Evolutionary conservation across 164 flowering plant genomes (phyloP).

Genomic region (Echeveria elegans): DNA sequence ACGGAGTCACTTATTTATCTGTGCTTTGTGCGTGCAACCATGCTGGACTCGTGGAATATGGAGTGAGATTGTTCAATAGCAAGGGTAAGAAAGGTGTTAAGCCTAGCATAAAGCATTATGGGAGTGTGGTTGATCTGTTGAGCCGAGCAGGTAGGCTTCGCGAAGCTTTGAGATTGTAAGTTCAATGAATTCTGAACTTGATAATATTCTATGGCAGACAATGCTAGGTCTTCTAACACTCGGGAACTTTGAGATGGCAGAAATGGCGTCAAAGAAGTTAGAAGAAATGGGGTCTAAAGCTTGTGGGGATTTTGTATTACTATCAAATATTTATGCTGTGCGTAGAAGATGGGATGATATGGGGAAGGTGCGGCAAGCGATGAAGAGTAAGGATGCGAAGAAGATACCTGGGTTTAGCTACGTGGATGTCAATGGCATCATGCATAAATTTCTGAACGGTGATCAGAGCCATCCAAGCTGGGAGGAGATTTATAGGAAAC

Average conservation of each 20-base stretch:
- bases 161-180: conserved; percentile 46
- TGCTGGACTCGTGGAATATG: conserved; percentile 70
- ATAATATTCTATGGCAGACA: conserved; percentile 77
- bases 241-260: conserved; percentile 31
- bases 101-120: conserved; percentile 72
- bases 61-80: conserved; percentile 40
- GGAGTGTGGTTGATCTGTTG: conserved; percentile 67
- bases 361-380: conserved; percentile 60
- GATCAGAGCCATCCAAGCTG: conserved; percentile 45
- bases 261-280: conserved; percentile 10
- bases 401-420: conserved; percentile 86
- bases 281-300: too few species aligned
- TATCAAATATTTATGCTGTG: conserved; percentile 69
- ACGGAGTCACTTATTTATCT: conserved; percentile 55
- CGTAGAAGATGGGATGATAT: conserved; percentile 72
- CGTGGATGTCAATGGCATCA: conserved; percentile 51
- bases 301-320: conserved; percentile 75
- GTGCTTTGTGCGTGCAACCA: conserved; percentile 80
- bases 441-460: conserved; percentile 61
- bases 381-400: conserved; percentile 56
- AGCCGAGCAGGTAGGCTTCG: conserved; percentile 67
- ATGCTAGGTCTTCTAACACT: conserved; percentile 64
- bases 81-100: conserved; percentile 36
- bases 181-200: conserved; percentile 58
- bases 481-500: conserved; percentile 52